Evolutionary conservation across 352 stramenopile species (phyloP), one percentile per base, ranked within the genome.

Genomic region (Pythium coloratum): DNA sequence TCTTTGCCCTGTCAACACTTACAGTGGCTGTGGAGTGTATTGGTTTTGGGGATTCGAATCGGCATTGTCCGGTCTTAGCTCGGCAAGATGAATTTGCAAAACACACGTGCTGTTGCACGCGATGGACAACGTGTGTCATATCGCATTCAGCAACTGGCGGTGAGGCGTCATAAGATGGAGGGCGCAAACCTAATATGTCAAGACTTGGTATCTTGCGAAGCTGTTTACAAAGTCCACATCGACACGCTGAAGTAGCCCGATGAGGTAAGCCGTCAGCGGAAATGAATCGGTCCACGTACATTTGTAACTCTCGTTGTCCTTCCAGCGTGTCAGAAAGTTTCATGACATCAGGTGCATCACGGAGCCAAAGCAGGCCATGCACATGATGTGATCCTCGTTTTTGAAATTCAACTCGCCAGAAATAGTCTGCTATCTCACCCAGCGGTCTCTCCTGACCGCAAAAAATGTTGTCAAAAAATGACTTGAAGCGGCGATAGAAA

Each of bases 351-450:
- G 69, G 69, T 1, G 56, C 56, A 34, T 76, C 28, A 59, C 70
- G 64, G 8, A 69, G 42, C 65, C 69, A 72, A 3, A 76, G 40
- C 12, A 70, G 65, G 0, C 30, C 47, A 16, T 76, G 56, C 6
- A 72, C 70, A 18, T 67, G 60, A 0, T 64, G 70, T 0, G 70
- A 76, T 6, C 70, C 65, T 20, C 65, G 60, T 5, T 67, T 50
- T 20, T 72, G 64, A 69, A 67, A 72, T 28, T 75, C 59, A 0
- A 75, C 64, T 6, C 65, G 59, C 65, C 66, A 76, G 32, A 73
- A 68, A 18, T 57, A 47, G 34, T 68, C 61, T 2, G 20, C n/a
- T 28, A 66, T 70, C 30, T 66, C 58, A 12, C 61, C 65, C 1
- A 73, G 30, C 8, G 69, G 55, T 13, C 67, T 46, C 0, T 55